These are phyloP conservation scores for Magnaporthiopsis incrustans DNA, from an alignment of 2,329 filamentous ascomycete species.

Conservation along the genomic window DNA sequence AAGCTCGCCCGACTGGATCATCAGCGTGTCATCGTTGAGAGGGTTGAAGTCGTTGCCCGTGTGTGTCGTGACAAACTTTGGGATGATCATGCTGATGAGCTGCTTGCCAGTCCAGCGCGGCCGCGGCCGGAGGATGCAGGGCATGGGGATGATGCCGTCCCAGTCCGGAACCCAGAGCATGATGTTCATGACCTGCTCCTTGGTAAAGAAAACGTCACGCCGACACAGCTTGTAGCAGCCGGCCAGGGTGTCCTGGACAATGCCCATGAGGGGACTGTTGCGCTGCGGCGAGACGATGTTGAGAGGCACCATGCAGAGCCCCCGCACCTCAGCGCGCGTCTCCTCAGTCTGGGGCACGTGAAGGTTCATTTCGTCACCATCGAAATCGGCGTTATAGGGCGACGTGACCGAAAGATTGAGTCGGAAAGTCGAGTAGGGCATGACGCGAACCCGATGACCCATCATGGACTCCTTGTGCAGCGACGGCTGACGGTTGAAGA, in stretches of 20 bases:
- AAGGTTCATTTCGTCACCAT: conserved; percentile 99
- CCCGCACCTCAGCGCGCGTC: conserved; percentile 85
- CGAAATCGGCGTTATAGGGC: conserved; percentile 99
- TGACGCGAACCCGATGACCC: conserved; percentile 94
- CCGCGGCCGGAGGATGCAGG: conserved; percentile 86
- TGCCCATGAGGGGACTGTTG: conserved; percentile 97
- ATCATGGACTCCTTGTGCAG: conserved; percentile 99
- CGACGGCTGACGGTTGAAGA: conserved; percentile 99
- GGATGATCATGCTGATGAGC: conserved; percentile 88
- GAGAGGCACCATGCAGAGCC: conserved; percentile 94
- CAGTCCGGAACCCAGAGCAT: conserved; percentile 97
- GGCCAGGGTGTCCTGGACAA: conserved; percentile 94
- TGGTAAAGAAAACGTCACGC: conserved; percentile 82
- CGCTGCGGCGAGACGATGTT: conserved; percentile 98
- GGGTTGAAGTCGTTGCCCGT: conserved; percentile 57
- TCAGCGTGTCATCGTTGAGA: conserved; percentile 65
- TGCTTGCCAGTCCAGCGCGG: conserved; percentile 98
- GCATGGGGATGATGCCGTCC: conserved; percentile 89
- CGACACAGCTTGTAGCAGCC: conserved; percentile 96
- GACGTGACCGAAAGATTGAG: conserved; percentile 96
- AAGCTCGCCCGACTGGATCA: conserved; percentile 81
- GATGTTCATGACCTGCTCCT: conserved; percentile 91
- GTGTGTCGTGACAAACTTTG: conserved; percentile 74
- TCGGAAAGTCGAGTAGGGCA: conserved; percentile 98
- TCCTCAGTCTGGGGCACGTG: conserved; percentile 98